Evolutionary conservation across 2,329 filamentous ascomycete genomes (phyloP), one percentile per base, ranked within the genome.

Genomic region (Drechslerella stenobrocha): DNA sequence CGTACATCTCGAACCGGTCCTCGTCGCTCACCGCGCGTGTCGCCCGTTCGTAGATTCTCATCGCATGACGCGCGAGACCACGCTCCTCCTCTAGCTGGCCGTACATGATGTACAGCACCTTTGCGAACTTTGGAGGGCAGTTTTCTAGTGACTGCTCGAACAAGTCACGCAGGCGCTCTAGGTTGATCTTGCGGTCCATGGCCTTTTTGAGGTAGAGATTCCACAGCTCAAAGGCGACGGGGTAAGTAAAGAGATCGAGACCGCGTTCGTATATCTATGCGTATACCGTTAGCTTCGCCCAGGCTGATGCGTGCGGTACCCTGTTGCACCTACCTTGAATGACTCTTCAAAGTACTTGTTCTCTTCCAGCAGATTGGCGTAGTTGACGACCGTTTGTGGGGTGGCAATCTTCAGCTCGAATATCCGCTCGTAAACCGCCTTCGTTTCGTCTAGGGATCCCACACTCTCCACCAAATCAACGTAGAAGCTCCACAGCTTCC

Each of bases 401-500:
- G 93, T 98, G 20, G 95, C 93, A 73, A 98, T 98, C 46, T 92
- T 89, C 65, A 98, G 85, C 77, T 98, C 95, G 75, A 98, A 98
- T 73, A 98, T 97, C 58, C 93, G 84, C 76, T 98, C 93, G 77
- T 98, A 98, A 1, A 97, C 87, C 76, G 90, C 92, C 76, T 85
- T 89, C 0, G 92, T 96, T 77, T 97, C 92, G 20, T 96, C 90
- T 13, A 98, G 78, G 0, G 88, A 89, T 69, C 88, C 87, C 28
- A 96, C 91, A 76, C 90, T 96, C 76, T 98, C 93, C 1, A 98
- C 91, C 1, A 98, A 83, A 76, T 98, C 93, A 37, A 98, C 91
- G 73, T 98, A 98, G 80, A 98, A 98, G 77, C 90, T 96, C 93
- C 93, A 98, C 8, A 98, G 79, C 76, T 97, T 98, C 93, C 93